These are phyloP conservation scores for Wickerhamomyces bovis DNA, from an alignment of 805 yeast species.

Conservation along the genomic window DNA sequence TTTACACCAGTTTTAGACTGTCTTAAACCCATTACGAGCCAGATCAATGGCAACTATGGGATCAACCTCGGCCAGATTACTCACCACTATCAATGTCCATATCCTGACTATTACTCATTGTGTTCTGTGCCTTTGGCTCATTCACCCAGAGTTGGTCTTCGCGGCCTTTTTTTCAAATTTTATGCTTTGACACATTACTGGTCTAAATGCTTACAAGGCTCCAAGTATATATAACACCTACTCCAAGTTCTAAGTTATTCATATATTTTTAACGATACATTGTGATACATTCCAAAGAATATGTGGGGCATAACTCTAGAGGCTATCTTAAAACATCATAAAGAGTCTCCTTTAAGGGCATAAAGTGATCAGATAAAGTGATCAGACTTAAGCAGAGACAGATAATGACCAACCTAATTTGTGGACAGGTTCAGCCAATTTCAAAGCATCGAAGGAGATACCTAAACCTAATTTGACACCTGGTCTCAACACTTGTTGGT, in stretches of 20 bases:
- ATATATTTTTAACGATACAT: not conserved
- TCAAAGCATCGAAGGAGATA: slow-evolving; percentile 92
- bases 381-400: slow-evolving; percentile 66
- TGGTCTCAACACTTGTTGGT: slow-evolving; percentile 91
- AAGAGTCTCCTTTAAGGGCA: not conserved
- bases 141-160: no score
- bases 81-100: not conserved
- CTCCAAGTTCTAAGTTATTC: not conserved
- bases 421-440: slow-evolving; percentile 94
- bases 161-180: no score
- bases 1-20: no score
- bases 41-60: no score
- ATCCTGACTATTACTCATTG: not conserved
- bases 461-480: slow-evolving; percentile 97
- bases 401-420: slow-evolving; percentile 94
- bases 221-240: no score
- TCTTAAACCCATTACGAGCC: no score
- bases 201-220: no score
- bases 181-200: no score
- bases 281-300: not conserved
- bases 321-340: not conserved
- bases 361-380: not conserved
- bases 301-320: no score
- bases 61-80: not conserved
- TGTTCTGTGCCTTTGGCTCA: no score